A percentile compares a stretch with the other conserved stretches of the same genome.
Conservation (phyloP, 2,329 filamentous ascomycete species). For the Thielaviopsis populi region DNA sequence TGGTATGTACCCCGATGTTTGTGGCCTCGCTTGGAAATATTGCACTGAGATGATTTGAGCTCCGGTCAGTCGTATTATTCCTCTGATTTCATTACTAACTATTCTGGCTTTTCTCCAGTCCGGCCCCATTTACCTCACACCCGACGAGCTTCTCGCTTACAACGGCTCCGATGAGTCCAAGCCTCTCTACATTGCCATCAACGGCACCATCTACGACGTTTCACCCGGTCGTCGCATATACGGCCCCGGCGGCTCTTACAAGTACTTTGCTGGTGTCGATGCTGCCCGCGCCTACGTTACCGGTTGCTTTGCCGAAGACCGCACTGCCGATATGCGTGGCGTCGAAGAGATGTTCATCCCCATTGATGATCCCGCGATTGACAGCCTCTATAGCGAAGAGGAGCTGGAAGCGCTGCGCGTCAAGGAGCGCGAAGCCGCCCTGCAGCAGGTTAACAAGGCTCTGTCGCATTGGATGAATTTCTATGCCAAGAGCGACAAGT, state of each 20-base stretch:
- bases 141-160: conserved; percentile 55
- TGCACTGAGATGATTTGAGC: not conserved
- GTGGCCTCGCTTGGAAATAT: not conserved
- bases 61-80: not conserved
- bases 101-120: conserved; percentile 28
- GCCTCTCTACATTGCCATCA: conserved; percentile 82
- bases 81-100: not conserved
- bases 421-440: conserved; percentile 50
- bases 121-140: conserved; percentile 55
- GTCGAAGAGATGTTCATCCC: conserved; percentile 74
- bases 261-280: conserved; percentile 74
- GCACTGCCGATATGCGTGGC: conserved; percentile 69
- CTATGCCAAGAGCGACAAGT: conserved; percentile 67
- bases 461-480: conserved; percentile 73
- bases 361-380: conserved; percentile 45
- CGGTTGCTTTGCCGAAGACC: conserved; percentile 78
- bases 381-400: conserved; percentile 39
- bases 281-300: conserved; percentile 82
- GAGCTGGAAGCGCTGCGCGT: conserved; percentile 40
- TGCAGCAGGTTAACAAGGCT: conserved; percentile 47
- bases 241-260: conserved; percentile 73
- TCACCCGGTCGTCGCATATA: conserved; percentile 53
- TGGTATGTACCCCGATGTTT: conserved; percentile 33
- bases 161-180: conserved; percentile 60
- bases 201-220: conserved; percentile 77